Evolutionary conservation across 2,329 filamentous ascomycete species (phyloP).

Genomic region (Ascochyta viciae-villosae): DNA sequence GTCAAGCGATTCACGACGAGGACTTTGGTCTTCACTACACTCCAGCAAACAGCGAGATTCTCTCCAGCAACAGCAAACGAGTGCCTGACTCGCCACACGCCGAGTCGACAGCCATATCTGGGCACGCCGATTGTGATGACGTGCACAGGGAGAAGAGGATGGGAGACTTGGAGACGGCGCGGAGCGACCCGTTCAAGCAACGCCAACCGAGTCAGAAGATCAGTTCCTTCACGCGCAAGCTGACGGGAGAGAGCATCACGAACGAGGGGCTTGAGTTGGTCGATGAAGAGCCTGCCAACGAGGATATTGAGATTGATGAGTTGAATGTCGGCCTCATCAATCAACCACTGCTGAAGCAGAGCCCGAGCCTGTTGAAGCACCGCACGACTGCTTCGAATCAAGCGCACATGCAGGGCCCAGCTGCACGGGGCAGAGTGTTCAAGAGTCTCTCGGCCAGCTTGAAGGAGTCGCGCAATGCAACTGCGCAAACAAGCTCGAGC

Average conservation of each 20-base stretch:
- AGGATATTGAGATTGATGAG: conserved; percentile 6
- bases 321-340: neutral
- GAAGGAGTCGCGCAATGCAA: neutral
- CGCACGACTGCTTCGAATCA: neutral
- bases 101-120: conserved; percentile 51
- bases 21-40: conserved; percentile 9
- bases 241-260: conserved; percentile 28
- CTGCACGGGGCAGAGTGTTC: neutral
- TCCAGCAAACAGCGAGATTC: conserved; percentile 25
- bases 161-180: conserved; percentile 36
- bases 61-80: conserved; percentile 54
- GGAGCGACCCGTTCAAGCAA: conserved; percentile 39
- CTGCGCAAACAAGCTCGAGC: neutral
- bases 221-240: conserved; percentile 35
- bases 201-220: conserved; percentile 14
- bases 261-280: neutral
- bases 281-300: neutral
- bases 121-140: conserved; percentile 36
- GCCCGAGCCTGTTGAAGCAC: conserved; percentile 7
- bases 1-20: conserved; percentile 2
- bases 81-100: conserved; percentile 51
- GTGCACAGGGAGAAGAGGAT: conserved; percentile 40
- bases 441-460: neutral
- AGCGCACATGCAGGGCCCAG: neutral
- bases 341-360: conserved; percentile 6